Percentiles rank a stretch among this genome's conserved stretches.
phyloP scores from a whole-genome alignment of 371 early-diverging fungal species.

The Smittium mucronatum region DNA sequence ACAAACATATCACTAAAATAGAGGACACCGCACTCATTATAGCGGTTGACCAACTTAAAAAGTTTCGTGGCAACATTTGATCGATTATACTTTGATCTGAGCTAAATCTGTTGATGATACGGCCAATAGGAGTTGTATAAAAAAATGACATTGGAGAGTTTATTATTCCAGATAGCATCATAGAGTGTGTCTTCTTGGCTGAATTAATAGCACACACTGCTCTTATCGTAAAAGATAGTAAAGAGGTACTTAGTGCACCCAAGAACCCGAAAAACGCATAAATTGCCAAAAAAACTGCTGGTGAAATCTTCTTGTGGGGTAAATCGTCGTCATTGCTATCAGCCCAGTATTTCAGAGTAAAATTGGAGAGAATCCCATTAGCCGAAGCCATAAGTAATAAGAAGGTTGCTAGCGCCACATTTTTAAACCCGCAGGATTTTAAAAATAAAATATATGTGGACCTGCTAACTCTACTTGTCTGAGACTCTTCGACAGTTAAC shows the following conservation, averaged over 20 bases:
- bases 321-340: not conserved
- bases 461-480: not conserved
- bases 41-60: not conserved
- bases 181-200: slow-evolving; percentile 1
- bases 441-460: not conserved
- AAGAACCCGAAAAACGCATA: slow-evolving; percentile 66
- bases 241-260: slow-evolving; percentile 42
- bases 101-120: slow-evolving; percentile 29
- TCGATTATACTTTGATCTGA: slow-evolving; percentile 48
- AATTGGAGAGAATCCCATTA: not conserved
- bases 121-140: slow-evolving; percentile 25
- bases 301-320: not conserved
- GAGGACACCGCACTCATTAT: not conserved
- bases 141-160: slow-evolving; percentile 28
- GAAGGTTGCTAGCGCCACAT: not conserved
- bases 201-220: slow-evolving; percentile 25
- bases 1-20: slow-evolving; percentile 23
- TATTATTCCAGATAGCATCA: slow-evolving; percentile 14
- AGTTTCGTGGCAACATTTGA: slow-evolving; percentile 18
- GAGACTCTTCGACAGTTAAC: not conserved
- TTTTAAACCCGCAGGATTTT: not conserved
- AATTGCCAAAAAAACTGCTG: not conserved
- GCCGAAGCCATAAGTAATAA: not conserved
- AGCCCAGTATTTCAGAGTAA: not conserved
- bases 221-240: slow-evolving; percentile 59